A percentile compares a stretch with the other conserved stretches of the same genome.
These are phyloP conservation scores for Thielaviopsis euricoi DNA, from an alignment of 2,329 filamentous ascomycete genomes.

Conservation along the genomic window DNA sequence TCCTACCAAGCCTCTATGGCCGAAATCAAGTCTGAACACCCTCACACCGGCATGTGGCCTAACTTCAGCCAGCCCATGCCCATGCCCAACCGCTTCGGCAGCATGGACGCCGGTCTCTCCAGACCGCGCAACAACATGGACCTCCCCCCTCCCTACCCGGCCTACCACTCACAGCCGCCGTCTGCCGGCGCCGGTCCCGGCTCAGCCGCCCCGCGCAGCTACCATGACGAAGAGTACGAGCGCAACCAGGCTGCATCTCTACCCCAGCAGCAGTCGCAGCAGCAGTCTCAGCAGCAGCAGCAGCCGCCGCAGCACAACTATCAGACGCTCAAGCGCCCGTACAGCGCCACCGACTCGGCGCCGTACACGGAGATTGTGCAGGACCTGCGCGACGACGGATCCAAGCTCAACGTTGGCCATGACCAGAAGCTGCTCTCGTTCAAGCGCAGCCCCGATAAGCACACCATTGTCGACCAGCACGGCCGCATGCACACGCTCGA, in stretches of 20 bases:
- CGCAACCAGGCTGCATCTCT: conserved; percentile 16
- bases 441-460: conserved; percentile 39
- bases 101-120: conserved; percentile 32
- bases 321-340: conserved; percentile 39
- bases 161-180: conserved; percentile 25
- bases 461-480: conserved; percentile 42
- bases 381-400: conserved; percentile 40
- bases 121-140: conserved; percentile 20
- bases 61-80: conserved; percentile 41
- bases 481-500: conserved; percentile 45
- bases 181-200: neutral
- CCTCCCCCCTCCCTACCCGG: conserved; percentile 28
- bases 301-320: conserved; percentile 32
- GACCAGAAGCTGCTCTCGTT: conserved; percentile 46
- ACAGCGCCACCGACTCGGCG: conserved; percentile 30
- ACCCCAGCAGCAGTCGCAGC: conserved; percentile 33
- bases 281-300: conserved; percentile 31
- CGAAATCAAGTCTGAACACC: conserved; percentile 43
- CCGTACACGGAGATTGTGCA: conserved; percentile 45
- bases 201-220: neutral
- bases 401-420: conserved; percentile 39
- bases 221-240: conserved; percentile 30
- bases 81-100: conserved; percentile 26
- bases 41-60: conserved; percentile 41
- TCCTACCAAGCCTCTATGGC: conserved; percentile 27